Percentiles rank a stretch among this genome's conserved stretches.
Evolutionary conservation across 1,284 basidiomycete species (phyloP).

Genomic region (Meripilus lineatus): DNA sequence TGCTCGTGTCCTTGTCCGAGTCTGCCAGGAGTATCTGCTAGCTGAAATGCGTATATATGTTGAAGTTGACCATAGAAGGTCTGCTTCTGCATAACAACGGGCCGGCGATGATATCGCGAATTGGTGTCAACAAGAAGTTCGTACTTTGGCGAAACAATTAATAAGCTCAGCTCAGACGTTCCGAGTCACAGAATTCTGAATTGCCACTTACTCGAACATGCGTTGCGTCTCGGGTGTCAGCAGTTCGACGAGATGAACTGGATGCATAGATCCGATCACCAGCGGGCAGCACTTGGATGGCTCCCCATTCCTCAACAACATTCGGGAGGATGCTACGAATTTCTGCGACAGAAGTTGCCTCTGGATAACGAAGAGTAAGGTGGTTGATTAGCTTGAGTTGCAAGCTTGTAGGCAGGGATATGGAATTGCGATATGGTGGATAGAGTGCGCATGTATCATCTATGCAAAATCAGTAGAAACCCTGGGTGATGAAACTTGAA

Average conservation of each 20-base stretch:
- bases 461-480: too few species aligned
- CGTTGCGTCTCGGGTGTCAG: slow-evolving; percentile 10
- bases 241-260: background rate
- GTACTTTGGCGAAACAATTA: slow-evolving; percentile 13
- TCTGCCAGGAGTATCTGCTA: too few species aligned
- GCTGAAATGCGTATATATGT: slow-evolving; percentile 2
- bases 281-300: slow-evolving; percentile 9
- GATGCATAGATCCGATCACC: slow-evolving; percentile 13
- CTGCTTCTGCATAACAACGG: background rate
- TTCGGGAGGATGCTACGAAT: background rate
- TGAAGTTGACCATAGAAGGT: slow-evolving; percentile 12
- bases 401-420: too few species aligned
- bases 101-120: background rate
- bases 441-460: too few species aligned
- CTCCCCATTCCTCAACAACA: slow-evolving; percentile 9
- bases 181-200: background rate
- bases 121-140: slow-evolving; percentile 14
- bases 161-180: background rate
- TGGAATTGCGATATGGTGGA: too few species aligned
- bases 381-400: too few species aligned
- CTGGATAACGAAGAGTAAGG: background rate
- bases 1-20: too few species aligned
- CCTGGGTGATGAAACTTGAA: too few species aligned
- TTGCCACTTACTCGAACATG: slow-evolving; percentile 13
- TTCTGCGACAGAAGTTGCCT: background rate